phyloP scores from a whole-genome alignment of 192 early-diverging fungal genomes.

The Coemansia sp. region DNA sequence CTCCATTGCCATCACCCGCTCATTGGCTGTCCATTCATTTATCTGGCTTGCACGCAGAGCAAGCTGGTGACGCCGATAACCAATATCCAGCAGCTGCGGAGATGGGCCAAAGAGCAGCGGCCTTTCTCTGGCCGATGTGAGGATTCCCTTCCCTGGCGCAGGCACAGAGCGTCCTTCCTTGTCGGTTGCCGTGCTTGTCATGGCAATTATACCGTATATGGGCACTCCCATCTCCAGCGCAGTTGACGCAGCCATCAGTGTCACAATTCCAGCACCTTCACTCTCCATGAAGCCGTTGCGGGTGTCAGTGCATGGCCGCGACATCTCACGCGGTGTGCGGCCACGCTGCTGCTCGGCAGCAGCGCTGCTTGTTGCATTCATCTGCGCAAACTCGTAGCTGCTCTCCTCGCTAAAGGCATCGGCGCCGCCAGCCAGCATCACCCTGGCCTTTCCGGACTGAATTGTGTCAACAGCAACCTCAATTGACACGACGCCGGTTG shows the following conservation, averaged over 20 bases:
- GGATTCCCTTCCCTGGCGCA: conserved; percentile 91
- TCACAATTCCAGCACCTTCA: conserved; percentile 85
- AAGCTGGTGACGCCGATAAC: conserved; percentile 83
- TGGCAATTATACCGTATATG: conserved; percentile 84
- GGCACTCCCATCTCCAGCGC: conserved; percentile 91
- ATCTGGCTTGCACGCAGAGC: conserved; percentile 34
- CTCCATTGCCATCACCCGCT: neutral
- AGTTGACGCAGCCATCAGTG: conserved; percentile 82
- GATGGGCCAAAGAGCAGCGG: conserved; percentile 32
- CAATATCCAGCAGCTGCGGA: conserved; percentile 72
- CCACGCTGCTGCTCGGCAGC: conserved; percentile 77
- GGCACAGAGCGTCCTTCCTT: conserved; percentile 97
- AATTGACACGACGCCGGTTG: conserved; percentile 86
- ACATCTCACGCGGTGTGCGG: conserved; percentile 89
- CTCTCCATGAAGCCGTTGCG: conserved; percentile 93
- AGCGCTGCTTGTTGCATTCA: conserved; percentile 90
- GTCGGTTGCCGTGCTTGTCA: conserved; percentile 88
- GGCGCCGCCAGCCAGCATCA: conserved; percentile 87
- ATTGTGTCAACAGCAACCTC: conserved; percentile 92
- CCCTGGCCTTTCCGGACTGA: conserved; percentile 84
- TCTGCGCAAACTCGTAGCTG: conserved; percentile 94
- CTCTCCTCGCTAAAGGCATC: conserved; percentile 90
- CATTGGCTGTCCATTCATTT: conserved; percentile 10
- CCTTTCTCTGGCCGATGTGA: conserved; percentile 83
- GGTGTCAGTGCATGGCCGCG: conserved; percentile 86